A percentile compares a stretch with the other conserved stretches of the same genome.
Conservation (phyloP, 352 stramenopile species). For the Phytophthora nicotianae region DNA sequence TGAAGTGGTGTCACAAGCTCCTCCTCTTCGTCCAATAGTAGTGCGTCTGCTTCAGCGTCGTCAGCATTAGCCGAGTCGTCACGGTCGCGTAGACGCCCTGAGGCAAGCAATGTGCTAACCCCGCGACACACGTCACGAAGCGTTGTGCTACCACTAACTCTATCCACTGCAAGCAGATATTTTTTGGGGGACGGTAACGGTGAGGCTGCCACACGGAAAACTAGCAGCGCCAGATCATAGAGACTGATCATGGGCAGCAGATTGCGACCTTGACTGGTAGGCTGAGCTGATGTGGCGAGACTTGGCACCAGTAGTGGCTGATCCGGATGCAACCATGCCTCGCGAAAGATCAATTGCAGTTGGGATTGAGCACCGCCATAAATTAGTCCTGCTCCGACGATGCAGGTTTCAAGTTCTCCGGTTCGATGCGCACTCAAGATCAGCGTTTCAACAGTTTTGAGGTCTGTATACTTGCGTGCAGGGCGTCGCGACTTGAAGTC, state of each 20-base stretch:
- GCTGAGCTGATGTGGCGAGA: conserved; percentile 33
- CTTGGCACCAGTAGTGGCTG: conserved; percentile 64
- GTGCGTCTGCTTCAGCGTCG: conserved; percentile 56
- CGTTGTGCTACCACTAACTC: conserved; percentile 50
- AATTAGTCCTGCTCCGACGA: conserved; percentile 74
- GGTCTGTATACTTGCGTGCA: conserved; percentile 65
- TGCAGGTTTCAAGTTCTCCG: conserved; percentile 72
- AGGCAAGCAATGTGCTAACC: conserved; percentile 62
- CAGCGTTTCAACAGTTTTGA: conserved; percentile 87
- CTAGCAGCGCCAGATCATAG: conserved; percentile 72
- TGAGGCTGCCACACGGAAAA: conserved; percentile 49
- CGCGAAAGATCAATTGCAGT: conserved; percentile 68
- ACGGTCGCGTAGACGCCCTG: conserved; percentile 48
- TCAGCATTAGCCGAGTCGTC: conserved; percentile 17
- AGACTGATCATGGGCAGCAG: conserved; percentile 86
- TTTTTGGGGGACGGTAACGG: conserved; percentile 46
- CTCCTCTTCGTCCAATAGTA: conserved; percentile 68
- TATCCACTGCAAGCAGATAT: conserved; percentile 76
- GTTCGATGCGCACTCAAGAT: conserved; percentile 69
- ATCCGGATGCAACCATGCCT: conserved; percentile 74
- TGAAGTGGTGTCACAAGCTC: conserved; percentile 64
- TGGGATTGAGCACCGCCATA: conserved; percentile 80
- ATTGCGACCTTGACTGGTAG: conserved; percentile 52
- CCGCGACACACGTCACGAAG: conserved; percentile 69
- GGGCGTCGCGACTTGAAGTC: conserved; percentile 83